Conservation (phyloP, 2,329 filamentous ascomycete genomes). For the Pseudocercospora macadamiae region DNA sequence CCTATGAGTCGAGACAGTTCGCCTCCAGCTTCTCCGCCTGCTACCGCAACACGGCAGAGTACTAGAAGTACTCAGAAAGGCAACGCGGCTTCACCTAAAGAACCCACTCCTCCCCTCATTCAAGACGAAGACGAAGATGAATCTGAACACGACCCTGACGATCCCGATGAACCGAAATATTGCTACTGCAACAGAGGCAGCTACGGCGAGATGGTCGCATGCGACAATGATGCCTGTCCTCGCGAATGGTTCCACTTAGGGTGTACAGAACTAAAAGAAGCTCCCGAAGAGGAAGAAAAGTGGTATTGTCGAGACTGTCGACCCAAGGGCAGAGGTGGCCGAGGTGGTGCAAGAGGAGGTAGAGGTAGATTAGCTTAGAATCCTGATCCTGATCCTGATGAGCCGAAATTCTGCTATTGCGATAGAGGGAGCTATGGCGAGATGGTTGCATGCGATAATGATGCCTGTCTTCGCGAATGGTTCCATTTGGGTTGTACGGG, state of each 20-base stretch:
- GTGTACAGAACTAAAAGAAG: conserved; percentile 63
- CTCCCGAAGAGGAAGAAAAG: conserved; percentile 56
- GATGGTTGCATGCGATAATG: too few relatives aligned
- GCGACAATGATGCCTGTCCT: conserved; percentile 66
- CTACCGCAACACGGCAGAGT: conserved; percentile 22
- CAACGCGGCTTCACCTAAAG: conserved; percentile 11
- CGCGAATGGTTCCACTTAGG: conserved; percentile 70
- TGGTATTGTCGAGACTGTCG: conserved; percentile 60
- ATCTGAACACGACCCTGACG: conserved; percentile 44
- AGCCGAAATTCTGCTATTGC: too few relatives aligned
- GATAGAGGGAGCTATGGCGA: too few relatives aligned
- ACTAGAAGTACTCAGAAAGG: conserved; percentile 18
- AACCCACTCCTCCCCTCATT: conserved; percentile 4
- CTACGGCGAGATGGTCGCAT: conserved; percentile 70
- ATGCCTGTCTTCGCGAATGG: too few relatives aligned
- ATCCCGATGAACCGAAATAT: conserved; percentile 62
- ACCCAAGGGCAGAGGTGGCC: conserved; percentile 29
- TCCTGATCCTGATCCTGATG: too few relatives aligned
- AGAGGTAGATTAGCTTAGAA: conserved; percentile 4
- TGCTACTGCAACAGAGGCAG: conserved; percentile 68
- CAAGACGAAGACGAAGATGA: conserved; percentile 34
- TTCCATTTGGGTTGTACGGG: too few relatives aligned
- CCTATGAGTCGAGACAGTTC: conserved; percentile 23
- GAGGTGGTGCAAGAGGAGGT: conserved; percentile 14
- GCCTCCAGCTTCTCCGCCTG: conserved; percentile 23